A percentile compares a stretch with the other conserved stretches of the same genome.
Evolutionary conservation across 441 rosid genomes (phyloP).

Genomic region (Adansonia gregorii): DNA sequence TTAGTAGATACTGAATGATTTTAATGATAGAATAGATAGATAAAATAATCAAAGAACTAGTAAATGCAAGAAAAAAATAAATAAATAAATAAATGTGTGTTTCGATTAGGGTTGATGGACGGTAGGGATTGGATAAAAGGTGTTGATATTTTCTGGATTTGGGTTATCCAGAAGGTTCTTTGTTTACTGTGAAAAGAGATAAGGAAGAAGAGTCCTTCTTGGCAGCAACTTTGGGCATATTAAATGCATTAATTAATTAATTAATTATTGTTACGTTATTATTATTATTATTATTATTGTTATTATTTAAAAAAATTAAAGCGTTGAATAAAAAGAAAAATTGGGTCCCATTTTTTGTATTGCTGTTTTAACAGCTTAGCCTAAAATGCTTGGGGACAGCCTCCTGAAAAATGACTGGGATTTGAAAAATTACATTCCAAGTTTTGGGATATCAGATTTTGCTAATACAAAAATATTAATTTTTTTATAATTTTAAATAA

Average conservation of each 20-base stretch:
- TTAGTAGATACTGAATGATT: neutral
- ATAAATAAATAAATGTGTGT: neutral
- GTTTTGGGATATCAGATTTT: neutral
- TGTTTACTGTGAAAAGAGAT: neutral
- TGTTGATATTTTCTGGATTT: constrained; percentile 37
- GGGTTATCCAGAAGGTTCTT: constrained; percentile 51
- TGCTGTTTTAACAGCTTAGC: neutral
- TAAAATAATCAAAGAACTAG: neutral
- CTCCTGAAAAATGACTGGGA: neutral
- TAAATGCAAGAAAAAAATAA: neutral
- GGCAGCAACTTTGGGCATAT: constrained; percentile 14
- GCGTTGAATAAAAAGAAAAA: too few relatives aligned
- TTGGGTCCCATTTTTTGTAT: neutral
- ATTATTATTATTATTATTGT: too few relatives aligned
- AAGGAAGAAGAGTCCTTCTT: neutral
- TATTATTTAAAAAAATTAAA: too few relatives aligned
- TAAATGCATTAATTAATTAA: neutral
- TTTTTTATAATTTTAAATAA: too few relatives aligned
- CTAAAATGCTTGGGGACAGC: neutral
- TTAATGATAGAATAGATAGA: neutral
- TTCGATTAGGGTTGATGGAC: constrained; percentile 25
- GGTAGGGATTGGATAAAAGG: constrained; percentile 37
- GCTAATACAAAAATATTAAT: too few relatives aligned
- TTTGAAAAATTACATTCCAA: neutral
- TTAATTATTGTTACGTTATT: neutral